These are phyloP conservation scores for Earliella scabrosa DNA, from an alignment of 1,284 basidiomycete species.

Conservation along the genomic window DNA sequence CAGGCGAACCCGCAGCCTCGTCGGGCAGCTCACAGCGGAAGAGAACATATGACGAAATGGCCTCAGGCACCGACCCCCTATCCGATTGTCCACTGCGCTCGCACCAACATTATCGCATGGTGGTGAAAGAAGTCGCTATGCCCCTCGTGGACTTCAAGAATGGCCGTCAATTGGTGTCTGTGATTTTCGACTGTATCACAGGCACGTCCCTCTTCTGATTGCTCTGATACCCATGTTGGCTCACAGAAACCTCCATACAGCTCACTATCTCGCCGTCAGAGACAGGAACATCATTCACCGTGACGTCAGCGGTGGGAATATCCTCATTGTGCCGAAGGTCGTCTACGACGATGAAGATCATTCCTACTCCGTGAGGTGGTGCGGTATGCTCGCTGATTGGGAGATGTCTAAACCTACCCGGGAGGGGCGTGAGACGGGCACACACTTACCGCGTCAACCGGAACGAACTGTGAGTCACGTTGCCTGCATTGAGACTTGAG, in stretches of 20 bases:
- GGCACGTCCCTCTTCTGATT: too few relatives aligned
- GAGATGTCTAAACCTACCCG: slow-evolving; percentile 11
- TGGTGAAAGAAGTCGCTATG: slow-evolving; percentile 8
- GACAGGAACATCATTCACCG: background rate
- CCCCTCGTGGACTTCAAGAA: slow-evolving; percentile 3
- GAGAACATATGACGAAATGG: too few relatives aligned
- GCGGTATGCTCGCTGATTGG: slow-evolving; percentile 9
- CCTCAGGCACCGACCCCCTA: too few relatives aligned
- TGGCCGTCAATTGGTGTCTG: background rate
- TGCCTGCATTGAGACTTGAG: background rate
- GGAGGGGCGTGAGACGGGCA: too few relatives aligned
- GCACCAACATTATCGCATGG: slow-evolving; percentile 17
- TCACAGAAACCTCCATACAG: too few relatives aligned
- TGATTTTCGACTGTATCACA: background rate
- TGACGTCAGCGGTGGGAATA: slow-evolving; percentile 7
- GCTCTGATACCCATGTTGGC: too few relatives aligned
- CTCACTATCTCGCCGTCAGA: too few relatives aligned
- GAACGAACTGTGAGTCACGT: background rate
- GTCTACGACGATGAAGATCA: background rate
- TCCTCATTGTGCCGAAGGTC: slow-evolving; percentile 1
- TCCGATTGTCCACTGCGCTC: background rate
- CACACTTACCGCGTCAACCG: background rate
- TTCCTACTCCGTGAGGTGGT: background rate
- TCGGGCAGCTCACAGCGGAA: too few relatives aligned
- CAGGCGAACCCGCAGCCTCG: too few relatives aligned